Evolutionary conservation across 1,284 basidiomycete species (phyloP), one percentile per base, ranked within the genome.

Genomic region (Tausonia pullulans): DNA sequence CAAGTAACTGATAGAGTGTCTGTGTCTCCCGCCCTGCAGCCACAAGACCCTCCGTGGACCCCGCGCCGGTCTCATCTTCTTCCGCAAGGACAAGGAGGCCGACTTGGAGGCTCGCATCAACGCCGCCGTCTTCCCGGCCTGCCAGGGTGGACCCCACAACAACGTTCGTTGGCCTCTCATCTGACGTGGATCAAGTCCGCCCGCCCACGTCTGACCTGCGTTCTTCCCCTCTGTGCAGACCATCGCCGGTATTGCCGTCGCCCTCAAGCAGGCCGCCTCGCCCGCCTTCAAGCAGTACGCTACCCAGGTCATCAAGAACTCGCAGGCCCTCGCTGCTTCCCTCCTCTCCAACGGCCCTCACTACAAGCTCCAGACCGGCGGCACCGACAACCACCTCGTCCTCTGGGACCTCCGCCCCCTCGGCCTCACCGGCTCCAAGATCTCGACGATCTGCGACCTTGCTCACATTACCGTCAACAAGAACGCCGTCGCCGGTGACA

Each of bases 121-220:
- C 78, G 90, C 94, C 58, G 93, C 96, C 68, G 96, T 99, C 71
- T 99, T 99, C 87, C 96, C 96, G 65, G 96, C 96, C 56, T 98
- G 95, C 84, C 96, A 98, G 81, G 96, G 96, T 80, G 96, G 96
- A 61, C 96, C 96, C 60, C 96, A 98, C 83, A 98, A 98, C 83
- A 95, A 98, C 81, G 87, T 88, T 69, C 65, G 83, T 77, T n/a
- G 11, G 43, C 27, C 51, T 40, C 14, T 63, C 14, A 52, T 58
- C 62, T 55, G 14, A 41, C 43, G 16, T 27, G 59, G 13, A 41
- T 57, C 0, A 8, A 49, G 9, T 66, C 63, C 60, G n/a, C 43
- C 68, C 16, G 43, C 58, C 44, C 50, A 49, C 11, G 44, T 43
- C 44, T 13, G 46, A 6, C 53, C 45, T 43, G 0, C 14, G 41